Base-by-base conservation (phyloP, 2,329 filamentous ascomycete species). In the Trichoderma oligosporum region DNA sequence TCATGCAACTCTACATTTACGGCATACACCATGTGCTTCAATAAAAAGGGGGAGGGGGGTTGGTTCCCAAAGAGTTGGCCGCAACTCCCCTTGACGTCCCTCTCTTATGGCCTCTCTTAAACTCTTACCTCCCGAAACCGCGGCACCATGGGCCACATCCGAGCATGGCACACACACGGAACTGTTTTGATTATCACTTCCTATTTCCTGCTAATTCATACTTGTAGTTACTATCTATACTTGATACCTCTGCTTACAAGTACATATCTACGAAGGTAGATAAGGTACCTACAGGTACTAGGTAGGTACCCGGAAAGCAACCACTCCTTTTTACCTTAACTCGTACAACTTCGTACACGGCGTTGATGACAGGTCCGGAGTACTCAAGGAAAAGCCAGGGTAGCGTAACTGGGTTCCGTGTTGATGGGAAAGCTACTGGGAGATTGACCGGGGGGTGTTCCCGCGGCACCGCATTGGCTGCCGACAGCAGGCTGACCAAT, bases 361-460 rank as follows among this genome's bases (percentile, higher is more conserved):
- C 18, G 22, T 16, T 38, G 20, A 46, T 46, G 42, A 46, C 42
- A 46, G 42, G 12, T 46, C n/a, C n/a, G n/a, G n/a, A n/a, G n/a
- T n/a, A n/a, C n/a, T n/a, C n/a, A n/a, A n/a, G n/a, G n/a, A n/a
- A n/a, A n/a, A n/a, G n/a, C 16, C 38, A 33, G 7, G 38, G 38
- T 27, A 44, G 31, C 29, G 39, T 18, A 29, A 36, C 51, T 29
- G 11, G 47, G 38, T 52, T 45, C 55, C 39, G 47, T 27, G 36
- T 27, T 48, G 55, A 57, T 57, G 47, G 55, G 39, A 46, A 45
- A 45, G 33, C 47, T 22, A 38, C 31, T 39, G 33, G 16, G 20
- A 51, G 55, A 52, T 36, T 38, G 46, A 45, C 46, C 46, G 45
- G 55, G 55, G 55, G 55, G 55, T 52, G 38, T 31, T 54, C 46